Conservation (phyloP, 805 yeast species). For the Grigorovia humatica region DNA sequence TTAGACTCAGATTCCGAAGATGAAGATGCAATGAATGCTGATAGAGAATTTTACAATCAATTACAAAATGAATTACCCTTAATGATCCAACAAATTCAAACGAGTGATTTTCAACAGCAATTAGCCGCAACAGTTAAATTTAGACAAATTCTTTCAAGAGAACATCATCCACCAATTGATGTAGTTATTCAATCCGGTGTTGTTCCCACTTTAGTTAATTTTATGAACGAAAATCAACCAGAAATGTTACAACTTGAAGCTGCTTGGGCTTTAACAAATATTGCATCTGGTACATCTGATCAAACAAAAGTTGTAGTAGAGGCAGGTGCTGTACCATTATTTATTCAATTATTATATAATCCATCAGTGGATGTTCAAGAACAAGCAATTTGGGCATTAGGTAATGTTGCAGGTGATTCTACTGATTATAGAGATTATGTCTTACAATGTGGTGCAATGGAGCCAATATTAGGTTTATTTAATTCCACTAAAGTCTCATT, state of each 20-base stretch:
- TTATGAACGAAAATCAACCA: constrained; percentile 67
- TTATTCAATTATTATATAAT: constrained; percentile 72
- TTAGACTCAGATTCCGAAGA: constrained; percentile 48
- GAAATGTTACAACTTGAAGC: constrained; percentile 92
- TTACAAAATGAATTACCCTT: constrained; percentile 64
- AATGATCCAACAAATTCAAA: constrained; percentile 72
- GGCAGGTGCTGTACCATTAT: constrained; percentile 86
- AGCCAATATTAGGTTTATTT: constrained; percentile 72
- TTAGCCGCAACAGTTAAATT: constrained; percentile 84
- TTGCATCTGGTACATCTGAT: constrained; percentile 85
- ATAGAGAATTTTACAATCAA: constrained; percentile 36
- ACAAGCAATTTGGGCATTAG: constrained; percentile 98
- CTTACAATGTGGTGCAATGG: constrained; percentile 75
- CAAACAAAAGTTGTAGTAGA: constrained; percentile 89
- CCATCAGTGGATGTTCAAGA: constrained; percentile 87
- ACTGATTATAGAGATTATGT: constrained; percentile 84
- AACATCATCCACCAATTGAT: constrained; percentile 93
- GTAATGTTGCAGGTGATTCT: constrained; percentile 98
- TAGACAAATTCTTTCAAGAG: constrained; percentile 87
- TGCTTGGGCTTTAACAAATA: constrained; percentile 98
- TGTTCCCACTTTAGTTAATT: constrained; percentile 80
- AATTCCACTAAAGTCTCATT: constrained; percentile 77
- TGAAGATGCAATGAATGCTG: constrained; percentile 33
- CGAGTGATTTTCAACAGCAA: constrained; percentile 68
- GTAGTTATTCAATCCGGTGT: constrained; percentile 88